A percentile compares a stretch with the other conserved stretches of the same genome.
phyloP scores from a whole-genome alignment of 73 alveolate genomes.

The Breviolum minutum region DNA sequence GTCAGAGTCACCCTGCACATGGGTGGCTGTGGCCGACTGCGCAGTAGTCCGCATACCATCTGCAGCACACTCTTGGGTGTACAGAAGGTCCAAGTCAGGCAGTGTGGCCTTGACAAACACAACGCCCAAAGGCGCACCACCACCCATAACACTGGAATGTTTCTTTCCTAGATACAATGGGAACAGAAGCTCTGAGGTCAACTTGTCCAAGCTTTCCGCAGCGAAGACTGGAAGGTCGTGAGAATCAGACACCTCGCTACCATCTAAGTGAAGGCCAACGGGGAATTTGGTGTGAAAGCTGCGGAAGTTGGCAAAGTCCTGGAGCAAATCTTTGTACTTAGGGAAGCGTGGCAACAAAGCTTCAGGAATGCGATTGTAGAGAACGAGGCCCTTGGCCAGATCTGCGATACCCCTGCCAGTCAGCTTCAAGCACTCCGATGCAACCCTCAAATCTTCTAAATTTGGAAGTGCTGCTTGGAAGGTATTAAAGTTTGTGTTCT shows the following conservation, averaged over 20 bases:
- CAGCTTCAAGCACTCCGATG: not conserved
- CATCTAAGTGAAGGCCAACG: too few relatives aligned
- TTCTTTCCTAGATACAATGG: too few relatives aligned
- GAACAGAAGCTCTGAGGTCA: not conserved
- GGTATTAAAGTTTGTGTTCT: not conserved
- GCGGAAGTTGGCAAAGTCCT: not conserved
- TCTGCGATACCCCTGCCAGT: not conserved
- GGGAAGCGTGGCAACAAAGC: slow-evolving; percentile 39
- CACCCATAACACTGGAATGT: not conserved
- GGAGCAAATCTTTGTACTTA: not conserved
- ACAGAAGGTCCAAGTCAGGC: slow-evolving; percentile 20
- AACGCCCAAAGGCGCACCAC: slow-evolving; percentile 4
- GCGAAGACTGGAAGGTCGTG: slow-evolving; percentile 8
- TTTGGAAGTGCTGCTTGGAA: not conserved
- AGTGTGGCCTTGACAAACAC: not conserved
- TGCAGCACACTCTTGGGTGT: slow-evolving; percentile 4
- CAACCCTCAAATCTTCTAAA: not conserved
- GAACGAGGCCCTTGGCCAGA: not conserved
- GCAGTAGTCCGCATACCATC: not conserved
- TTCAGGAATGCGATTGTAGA: not conserved
- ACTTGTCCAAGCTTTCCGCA: not conserved
- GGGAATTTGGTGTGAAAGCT: not conserved
- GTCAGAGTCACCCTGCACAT: not conserved
- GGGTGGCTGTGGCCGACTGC: not conserved
- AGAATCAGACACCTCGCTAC: not conserved